These are phyloP conservation scores for Lodderomyces parapsilosis DNA, from an alignment of 1,139 yeast genomes.

Conservation along the genomic window DNA sequence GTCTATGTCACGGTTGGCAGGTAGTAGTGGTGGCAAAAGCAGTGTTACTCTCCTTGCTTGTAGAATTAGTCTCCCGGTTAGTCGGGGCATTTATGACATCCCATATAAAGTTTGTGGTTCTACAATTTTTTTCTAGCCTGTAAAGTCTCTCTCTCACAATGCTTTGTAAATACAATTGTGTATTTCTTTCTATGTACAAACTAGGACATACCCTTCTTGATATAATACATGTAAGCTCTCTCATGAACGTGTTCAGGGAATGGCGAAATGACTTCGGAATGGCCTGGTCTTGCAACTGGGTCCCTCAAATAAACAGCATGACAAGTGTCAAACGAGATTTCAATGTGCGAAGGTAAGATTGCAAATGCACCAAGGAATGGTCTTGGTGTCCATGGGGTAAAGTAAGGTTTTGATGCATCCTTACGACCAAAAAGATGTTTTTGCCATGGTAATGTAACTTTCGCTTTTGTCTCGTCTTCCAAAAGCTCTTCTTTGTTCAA, in stretches of 20 bases:
- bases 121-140: background rate
- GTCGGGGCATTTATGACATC: conserved; percentile 27
- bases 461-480: conserved; percentile 55
- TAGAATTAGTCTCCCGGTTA: conserved; percentile 28
- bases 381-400: conserved; percentile 96
- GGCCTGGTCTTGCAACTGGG: conserved; percentile 97
- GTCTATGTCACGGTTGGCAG: conserved; percentile 28
- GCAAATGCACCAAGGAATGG: conserved; percentile 93
- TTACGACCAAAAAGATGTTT: conserved; percentile 73
- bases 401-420: conserved; percentile 75
- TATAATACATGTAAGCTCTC: conserved; percentile 94
- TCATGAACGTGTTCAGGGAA: conserved; percentile 82
- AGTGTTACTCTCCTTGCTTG: conserved; percentile 27
- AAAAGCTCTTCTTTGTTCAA: conserved; percentile 52
- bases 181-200: conserved; percentile 10
- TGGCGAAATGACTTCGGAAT: conserved; percentile 93
- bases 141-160: background rate
- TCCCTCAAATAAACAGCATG: conserved; percentile 94
- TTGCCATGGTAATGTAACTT: conserved; percentile 71
- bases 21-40: conserved; percentile 32
- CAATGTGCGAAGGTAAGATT: conserved; percentile 86
- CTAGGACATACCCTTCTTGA: conserved; percentile 65
- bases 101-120: background rate
- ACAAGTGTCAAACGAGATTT: conserved; percentile 84
- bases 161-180: background rate